Base-by-base conservation (phyloP, 352 stramenopile genomes). In the Aphanomyces cochlioides region DNA sequence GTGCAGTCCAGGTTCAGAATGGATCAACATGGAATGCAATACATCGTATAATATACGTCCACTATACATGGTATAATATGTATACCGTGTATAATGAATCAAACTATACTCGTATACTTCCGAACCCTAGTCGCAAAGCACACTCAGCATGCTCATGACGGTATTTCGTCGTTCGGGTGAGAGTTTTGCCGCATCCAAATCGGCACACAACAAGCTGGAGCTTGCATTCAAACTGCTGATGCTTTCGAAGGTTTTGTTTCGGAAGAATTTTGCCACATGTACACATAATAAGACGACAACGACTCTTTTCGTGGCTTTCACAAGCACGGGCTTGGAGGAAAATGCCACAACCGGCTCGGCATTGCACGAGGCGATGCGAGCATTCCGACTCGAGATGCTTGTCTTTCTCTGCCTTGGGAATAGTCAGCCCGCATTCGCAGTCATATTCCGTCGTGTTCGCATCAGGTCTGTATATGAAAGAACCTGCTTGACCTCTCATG, bases 241-340 rank as follows among this genome's bases (percentile, higher is more conserved):
- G 58, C 38, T 47, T 12, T 28, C 77, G 77, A 57, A 84, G 68
- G 47, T 86, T 78, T 65, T 89, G 79, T 3, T 79, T 87, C 8
- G 85, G 66, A 43, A 90, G 79, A 78, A 90, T 89, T 67, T 87
- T 86, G n/a, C 79, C 81, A 41, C 83, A 90, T 0, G 73, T 56
- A 58, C 83, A 90, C 81, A 90, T 84, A 28, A 77, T 74, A 19
- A 90, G 75, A 36, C 83, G 78, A 41, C 83, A 89, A 43, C 88
- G 83, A 40, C 83, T 90, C 47, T 84, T 72, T n/a, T 90, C 83
- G 60, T 90, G 83, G 5, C 79, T 80, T 34, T 81, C 81, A 19
- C 75, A 78, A 13, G 78, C 80, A 1, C 83, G 75, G 1, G 80
- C 80, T 50, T 83, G 75, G 53, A 89, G 74, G 38, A 78, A 78